These are phyloP conservation scores for Yamadazyma siamensis DNA, from an alignment of 1,139 yeast species.

Conservation along the genomic window DNA sequence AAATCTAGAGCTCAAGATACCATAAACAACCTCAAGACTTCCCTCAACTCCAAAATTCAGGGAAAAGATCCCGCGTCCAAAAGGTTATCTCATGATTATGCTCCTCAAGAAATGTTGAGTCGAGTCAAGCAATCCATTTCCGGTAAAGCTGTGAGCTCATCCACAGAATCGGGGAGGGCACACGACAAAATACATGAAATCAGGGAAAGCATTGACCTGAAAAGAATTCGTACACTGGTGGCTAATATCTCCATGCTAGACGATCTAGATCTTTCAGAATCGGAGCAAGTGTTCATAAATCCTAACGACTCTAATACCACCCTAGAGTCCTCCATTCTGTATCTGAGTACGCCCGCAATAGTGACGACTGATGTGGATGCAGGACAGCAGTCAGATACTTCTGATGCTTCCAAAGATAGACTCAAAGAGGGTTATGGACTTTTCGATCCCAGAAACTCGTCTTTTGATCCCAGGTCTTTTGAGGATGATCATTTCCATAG, in stretches of 20 bases:
- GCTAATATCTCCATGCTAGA: background rate
- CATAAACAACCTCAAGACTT: conserved; percentile 20
- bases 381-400: background rate
- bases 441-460: no score
- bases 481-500: conserved; percentile 6
- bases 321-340: background rate
- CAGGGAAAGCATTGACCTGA: conserved; percentile 27
- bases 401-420: background rate
- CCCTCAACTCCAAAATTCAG: conserved; percentile 20
- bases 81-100: conserved; percentile 18
- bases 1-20: conserved; percentile 21
- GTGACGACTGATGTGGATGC: conserved; percentile 8
- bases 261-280: no score
- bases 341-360: conserved; percentile 8
- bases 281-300: no score
- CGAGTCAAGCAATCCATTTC: conserved; percentile 23
- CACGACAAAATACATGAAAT: conserved; percentile 19
- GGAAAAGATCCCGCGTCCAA: conserved; percentile 15
- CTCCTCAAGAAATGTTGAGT: conserved; percentile 29
- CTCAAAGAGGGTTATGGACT: no score
- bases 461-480: no score
- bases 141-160: conserved; percentile 17
- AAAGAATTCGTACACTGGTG: conserved; percentile 15
- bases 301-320: conserved; percentile 1
- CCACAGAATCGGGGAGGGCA: conserved; percentile 9